These are phyloP conservation scores for Candida xyloterini DNA, from an alignment of 805 yeast genomes.

Conservation along the genomic window DNA sequence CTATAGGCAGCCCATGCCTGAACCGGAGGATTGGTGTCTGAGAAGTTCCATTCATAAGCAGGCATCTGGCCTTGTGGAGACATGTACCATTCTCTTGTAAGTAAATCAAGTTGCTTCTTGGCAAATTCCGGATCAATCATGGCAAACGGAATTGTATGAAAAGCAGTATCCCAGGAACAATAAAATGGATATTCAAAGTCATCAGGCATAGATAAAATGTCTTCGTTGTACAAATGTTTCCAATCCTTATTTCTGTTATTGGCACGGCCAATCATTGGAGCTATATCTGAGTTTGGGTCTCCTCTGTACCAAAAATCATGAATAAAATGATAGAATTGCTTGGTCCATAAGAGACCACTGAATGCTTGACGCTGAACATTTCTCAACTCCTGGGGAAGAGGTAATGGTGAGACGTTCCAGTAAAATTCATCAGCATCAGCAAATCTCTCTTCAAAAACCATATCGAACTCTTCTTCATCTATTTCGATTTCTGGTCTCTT, in stretches of 20 bases:
- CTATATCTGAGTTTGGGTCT: slow-evolving; percentile 69
- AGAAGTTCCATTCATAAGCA: slow-evolving; percentile 94
- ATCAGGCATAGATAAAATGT: slow-evolving; percentile 85
- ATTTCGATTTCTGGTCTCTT: slow-evolving; percentile 37
- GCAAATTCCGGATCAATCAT: slow-evolving; percentile 94
- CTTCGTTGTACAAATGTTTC: slow-evolving; percentile 86
- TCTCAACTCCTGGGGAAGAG: slow-evolving; percentile 74
- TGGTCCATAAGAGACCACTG: slow-evolving; percentile 91
- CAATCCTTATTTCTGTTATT: slow-evolving; percentile 86
- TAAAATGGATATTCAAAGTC: slow-evolving; percentile 96
- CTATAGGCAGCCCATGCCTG: slow-evolving; percentile 95
- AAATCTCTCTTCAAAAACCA: slow-evolving; percentile 63
- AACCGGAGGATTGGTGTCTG: slow-evolving; percentile 96
- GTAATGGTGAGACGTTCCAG: slow-evolving; percentile 84
- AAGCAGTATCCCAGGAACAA: slow-evolving; percentile 96
- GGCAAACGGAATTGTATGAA: slow-evolving; percentile 89
- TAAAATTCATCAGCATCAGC: slow-evolving; percentile 92
- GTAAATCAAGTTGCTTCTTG: slow-evolving; percentile 77
- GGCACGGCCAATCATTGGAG: slow-evolving; percentile 80
- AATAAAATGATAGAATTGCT: slow-evolving; percentile 84
- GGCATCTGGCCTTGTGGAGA: slow-evolving; percentile 98
- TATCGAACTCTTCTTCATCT: slow-evolving; percentile 74
- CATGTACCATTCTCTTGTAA: slow-evolving; percentile 95
- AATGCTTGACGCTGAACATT: slow-evolving; percentile 89
- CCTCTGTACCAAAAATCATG: slow-evolving; percentile 87